These are phyloP conservation scores for Laburnicola sp. DNA, from an alignment of 2,329 filamentous ascomycete genomes.

Conservation along the genomic window DNA sequence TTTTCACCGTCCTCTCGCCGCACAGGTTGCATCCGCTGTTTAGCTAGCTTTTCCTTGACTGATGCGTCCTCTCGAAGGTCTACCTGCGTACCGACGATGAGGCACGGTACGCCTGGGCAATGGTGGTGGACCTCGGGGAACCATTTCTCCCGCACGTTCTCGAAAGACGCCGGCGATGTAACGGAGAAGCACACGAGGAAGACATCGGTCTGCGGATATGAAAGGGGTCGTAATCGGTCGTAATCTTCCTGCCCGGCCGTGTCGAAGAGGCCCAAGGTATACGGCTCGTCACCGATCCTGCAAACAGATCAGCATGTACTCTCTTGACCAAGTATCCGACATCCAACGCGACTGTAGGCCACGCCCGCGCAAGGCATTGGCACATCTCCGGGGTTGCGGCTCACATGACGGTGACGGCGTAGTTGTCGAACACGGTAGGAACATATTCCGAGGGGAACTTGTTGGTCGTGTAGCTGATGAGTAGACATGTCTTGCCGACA, in stretches of 20 bases:
- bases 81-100: constrained; percentile 97
- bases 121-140: constrained; percentile 98
- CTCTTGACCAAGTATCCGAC: not conserved
- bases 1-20: constrained; percentile 89
- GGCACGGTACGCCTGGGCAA: constrained; percentile 94
- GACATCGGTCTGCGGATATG: constrained; percentile 97
- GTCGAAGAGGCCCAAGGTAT: constrained; percentile 96
- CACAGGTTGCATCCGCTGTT: constrained; percentile 95
- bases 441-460: constrained; percentile 99
- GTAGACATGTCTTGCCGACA: constrained; percentile 96
- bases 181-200: constrained; percentile 99
- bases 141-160: constrained; percentile 99
- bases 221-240: constrained; percentile 91
- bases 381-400: constrained; percentile 39
- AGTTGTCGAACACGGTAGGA: constrained; percentile 98
- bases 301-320: constrained; percentile 28
- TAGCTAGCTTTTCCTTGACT: constrained; percentile 86
- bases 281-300: constrained; percentile 99
- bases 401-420: constrained; percentile 99
- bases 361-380: not conserved
- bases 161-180: constrained; percentile 94
- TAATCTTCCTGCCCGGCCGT: constrained; percentile 99
- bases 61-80: constrained; percentile 88
- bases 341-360: not conserved
- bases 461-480: constrained; percentile 99